Evolutionary conservation across 306 rosid genomes (phyloP).

Genomic region (Glycine tomentella): DNA sequence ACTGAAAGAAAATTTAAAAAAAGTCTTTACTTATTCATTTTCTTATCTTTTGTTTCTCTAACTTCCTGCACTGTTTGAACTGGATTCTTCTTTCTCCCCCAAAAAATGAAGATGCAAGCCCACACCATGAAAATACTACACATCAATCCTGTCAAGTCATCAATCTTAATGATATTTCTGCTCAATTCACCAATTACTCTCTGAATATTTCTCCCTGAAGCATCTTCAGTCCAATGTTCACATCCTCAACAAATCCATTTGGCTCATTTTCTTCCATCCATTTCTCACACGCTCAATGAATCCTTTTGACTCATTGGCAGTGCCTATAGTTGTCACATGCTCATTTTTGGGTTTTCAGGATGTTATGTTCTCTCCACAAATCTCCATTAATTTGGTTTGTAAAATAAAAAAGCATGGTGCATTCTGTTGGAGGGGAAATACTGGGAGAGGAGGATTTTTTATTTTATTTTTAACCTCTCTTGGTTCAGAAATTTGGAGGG

Average conservation of each 20-base stretch:
- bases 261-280: background rate
- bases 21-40: background rate
- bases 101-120: background rate
- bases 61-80: slow-evolving; percentile 15
- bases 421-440: background rate
- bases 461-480: too few species aligned
- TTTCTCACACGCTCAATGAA: background rate
- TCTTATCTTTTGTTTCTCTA: background rate
- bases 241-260: background rate
- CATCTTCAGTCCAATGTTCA: slow-evolving; percentile 12
- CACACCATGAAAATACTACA: background rate
- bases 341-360: slow-evolving; percentile 28
- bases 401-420: slow-evolving; percentile 16
- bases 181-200: background rate
- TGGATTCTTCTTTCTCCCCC: background rate
- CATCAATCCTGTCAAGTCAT: slow-evolving; percentile 17
- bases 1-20: background rate
- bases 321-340: background rate
- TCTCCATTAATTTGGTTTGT: slow-evolving; percentile 23
- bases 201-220: background rate
- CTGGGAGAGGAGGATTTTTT: background rate
- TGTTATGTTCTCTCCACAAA: slow-evolving; percentile 4
- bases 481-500: background rate
- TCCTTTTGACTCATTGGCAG: background rate
- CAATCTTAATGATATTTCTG: slow-evolving; percentile 11